Evolutionary conservation across 768 basidiomycete species (phyloP), one percentile per base, ranked within the genome.

Genomic region (Trametes maxima): DNA sequence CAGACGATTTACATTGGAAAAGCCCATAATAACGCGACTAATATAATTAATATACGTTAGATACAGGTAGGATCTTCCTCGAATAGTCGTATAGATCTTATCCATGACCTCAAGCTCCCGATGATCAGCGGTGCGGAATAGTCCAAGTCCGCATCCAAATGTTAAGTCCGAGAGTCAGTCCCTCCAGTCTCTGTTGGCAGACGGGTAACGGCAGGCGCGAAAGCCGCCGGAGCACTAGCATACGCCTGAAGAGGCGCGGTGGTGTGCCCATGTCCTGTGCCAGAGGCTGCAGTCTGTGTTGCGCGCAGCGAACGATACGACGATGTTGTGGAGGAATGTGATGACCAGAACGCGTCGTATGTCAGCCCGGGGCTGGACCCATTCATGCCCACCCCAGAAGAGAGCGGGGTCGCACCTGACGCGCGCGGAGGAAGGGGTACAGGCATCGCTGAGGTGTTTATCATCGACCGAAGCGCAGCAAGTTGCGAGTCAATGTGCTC

Each of bases 281-380:
- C 17, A 1, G 6, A 35, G 22, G 25, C n/a, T 19, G 49, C 45
- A 17, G 49, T 6, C 19, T 54, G 57, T 19, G 48, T 56, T 7
- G 54, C 45, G 10, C 64, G 50, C 19, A 59, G 19, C 7, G 54
- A 33, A 10, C 63, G 49, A 33, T 65, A 64, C 14, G 65, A 40
- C 24, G 65, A 40, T 19, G 66, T 58, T 19, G 54, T 46, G 14
- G 59, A 53, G 8, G 58, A 50, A 47, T 68, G 67, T 11, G 67
- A 53, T 42, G 62, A 64, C 67, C 67, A 68, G 47, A 68, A 68
- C 17, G 64, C 36, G 47, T 68, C 67, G 57, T 68, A 68, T 16
- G 67, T 68, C 36, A 65, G 33, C 5, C 65, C 63, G 1, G 28
- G 25, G 54, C 65, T 45, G 1, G 54, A 36, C n/a, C 54, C 28